Percentiles rank a stretch among this genome's conserved stretches.
Evolutionary conservation across 2,329 filamentous ascomycete genomes (phyloP).

Genomic region (Talaromyces sp.): DNA sequence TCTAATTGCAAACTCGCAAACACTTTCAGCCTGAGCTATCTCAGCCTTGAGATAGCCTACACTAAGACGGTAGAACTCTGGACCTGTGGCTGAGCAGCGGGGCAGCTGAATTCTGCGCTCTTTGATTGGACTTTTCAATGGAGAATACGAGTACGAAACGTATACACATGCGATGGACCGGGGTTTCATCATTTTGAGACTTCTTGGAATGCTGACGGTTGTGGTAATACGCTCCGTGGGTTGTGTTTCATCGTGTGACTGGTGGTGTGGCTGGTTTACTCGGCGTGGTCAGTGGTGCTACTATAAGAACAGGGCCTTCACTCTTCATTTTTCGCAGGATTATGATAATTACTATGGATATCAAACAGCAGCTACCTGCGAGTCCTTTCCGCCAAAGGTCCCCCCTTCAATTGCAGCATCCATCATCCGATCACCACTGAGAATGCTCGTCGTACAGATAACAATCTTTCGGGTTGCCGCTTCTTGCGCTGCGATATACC

Average conservation of each 20-base stretch:
- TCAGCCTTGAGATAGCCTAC: neutral
- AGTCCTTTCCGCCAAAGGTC: constrained; percentile 48
- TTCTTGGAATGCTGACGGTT: no score
- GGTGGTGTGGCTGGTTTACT: neutral
- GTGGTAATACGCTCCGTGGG: neutral
- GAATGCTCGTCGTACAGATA: constrained; percentile 87
- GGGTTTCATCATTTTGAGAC: neutral
- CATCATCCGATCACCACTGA: constrained; percentile 87
- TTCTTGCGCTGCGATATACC: constrained; percentile 84
- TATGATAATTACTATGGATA: neutral
- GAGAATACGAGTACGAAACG: neutral
- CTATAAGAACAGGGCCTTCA: neutral
- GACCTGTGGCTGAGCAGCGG: constrained; percentile 18
- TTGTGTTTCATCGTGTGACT: neutral
- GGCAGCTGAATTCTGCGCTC: constrained; percentile 7
- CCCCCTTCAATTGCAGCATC: constrained; percentile 74
- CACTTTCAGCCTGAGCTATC: neutral
- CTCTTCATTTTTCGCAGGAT: neutral
- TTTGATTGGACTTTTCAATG: neutral
- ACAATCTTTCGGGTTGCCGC: constrained; percentile 68
- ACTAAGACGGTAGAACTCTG: neutral
- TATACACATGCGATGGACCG: neutral
- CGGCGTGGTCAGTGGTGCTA: neutral
- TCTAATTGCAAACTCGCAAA: neutral
- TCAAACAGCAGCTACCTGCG: neutral